Evolutionary conservation across 2,329 filamentous ascomycete genomes (phyloP).

Genomic region (Atkinsonella texensis): DNA sequence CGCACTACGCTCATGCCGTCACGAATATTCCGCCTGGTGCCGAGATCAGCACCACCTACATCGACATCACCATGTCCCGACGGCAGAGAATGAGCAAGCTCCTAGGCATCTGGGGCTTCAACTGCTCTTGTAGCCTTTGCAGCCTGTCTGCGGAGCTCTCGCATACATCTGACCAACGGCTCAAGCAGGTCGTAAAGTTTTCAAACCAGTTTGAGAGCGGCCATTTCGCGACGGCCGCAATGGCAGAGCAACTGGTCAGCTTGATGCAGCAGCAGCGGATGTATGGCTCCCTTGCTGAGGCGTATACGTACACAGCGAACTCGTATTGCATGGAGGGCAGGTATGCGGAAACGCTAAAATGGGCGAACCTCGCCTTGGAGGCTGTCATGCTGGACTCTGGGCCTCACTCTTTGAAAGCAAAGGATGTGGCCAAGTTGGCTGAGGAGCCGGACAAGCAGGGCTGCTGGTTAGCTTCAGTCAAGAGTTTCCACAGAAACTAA

Average conservation of each 20-base stretch:
- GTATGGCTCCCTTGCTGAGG: slow-evolving; percentile 21
- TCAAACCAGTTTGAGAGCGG: background rate
- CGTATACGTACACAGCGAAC: slow-evolving; percentile 25
- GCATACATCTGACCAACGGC: slow-evolving; percentile 24
- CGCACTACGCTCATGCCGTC: slow-evolving; percentile 26
- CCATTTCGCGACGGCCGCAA: slow-evolving; percentile 16
- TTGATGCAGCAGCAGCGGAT: slow-evolving; percentile 29
- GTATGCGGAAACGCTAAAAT: slow-evolving; percentile 25
- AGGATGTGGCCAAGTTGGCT: background rate
- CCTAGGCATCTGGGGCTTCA: slow-evolving; percentile 26
- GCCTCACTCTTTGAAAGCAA: background rate
- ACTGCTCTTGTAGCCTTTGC: slow-evolving; percentile 28
- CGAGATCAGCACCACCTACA: slow-evolving; percentile 32
- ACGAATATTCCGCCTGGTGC: slow-evolving; percentile 28
- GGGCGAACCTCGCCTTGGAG: slow-evolving; percentile 26
- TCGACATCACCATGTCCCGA: slow-evolving; percentile 18
- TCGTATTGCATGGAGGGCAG: slow-evolving; percentile 28
- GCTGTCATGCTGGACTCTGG: slow-evolving; percentile 15
- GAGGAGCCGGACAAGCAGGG: slow-evolving; percentile 3
- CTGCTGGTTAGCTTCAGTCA: slow-evolving; percentile 4
- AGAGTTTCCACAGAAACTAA: background rate
- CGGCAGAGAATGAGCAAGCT: slow-evolving; percentile 18
- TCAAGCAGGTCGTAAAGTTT: slow-evolving; percentile 19
- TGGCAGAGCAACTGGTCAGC: slow-evolving; percentile 27
- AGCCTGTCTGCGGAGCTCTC: slow-evolving; percentile 14